phyloP scores from a whole-genome alignment of 768 basidiomycete genomes.

The Grammothele lineata region DNA sequence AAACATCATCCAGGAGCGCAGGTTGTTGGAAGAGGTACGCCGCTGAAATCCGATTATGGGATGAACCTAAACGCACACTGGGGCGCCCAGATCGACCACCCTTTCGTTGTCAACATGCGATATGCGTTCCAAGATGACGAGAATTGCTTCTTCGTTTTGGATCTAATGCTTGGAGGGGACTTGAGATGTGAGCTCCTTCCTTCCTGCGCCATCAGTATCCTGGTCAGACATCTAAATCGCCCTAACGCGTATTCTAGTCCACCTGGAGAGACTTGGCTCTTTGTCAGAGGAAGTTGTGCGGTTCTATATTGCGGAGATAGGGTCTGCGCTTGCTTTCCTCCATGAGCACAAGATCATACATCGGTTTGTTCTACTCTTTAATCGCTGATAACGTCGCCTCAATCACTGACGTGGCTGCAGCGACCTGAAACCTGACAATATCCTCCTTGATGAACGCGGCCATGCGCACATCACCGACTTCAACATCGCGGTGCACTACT shows the following conservation, averaged over 20 bases:
- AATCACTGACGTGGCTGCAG: constrained; percentile 35
- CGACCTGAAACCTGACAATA: constrained; percentile 97
- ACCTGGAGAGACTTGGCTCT: constrained; percentile 76
- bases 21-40: constrained; percentile 89
- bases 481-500: constrained; percentile 97
- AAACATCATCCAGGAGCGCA: constrained; percentile 94
- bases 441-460: constrained; percentile 90
- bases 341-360: constrained; percentile 96
- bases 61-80: too few species aligned
- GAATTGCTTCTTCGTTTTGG: constrained; percentile 97
- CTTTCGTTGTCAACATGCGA: constrained; percentile 90
- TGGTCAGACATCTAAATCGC: too few species aligned
- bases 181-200: constrained; percentile 73
- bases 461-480: constrained; percentile 98
- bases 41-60: too few species aligned
- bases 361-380: constrained; percentile 49
- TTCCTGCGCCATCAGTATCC: too few species aligned
- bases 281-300: constrained; percentile 75
- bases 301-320: constrained; percentile 87
- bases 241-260: constrained; percentile 47
- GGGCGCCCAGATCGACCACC: constrained; percentile 93
- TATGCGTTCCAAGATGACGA: constrained; percentile 99
- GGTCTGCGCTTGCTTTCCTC: constrained; percentile 83
- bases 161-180: constrained; percentile 96
- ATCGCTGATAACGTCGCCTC: constrained; percentile 22